Evolutionary conservation across 805 yeast genomes (phyloP).

Genomic region (Starmerella apis): DNA sequence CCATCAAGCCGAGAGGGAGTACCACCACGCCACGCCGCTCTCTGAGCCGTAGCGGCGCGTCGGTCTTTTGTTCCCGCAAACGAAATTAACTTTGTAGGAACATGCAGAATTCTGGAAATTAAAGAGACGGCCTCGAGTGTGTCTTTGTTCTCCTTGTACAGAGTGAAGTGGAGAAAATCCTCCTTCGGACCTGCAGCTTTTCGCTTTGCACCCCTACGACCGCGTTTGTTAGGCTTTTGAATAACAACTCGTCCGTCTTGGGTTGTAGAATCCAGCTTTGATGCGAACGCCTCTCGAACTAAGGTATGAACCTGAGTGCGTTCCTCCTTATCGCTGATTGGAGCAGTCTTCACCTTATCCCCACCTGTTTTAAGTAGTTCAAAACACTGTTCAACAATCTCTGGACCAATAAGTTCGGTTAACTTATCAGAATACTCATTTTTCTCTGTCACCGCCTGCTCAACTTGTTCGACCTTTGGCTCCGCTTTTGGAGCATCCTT

Average conservation of each 20-base stretch:
- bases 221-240: constrained; percentile 5
- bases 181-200: constrained; percentile 31
- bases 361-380: constrained; percentile 43
- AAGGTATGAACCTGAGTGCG: constrained; percentile 74
- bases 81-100: constrained; percentile 59
- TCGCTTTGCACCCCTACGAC: constrained; percentile 3
- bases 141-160: constrained; percentile 91
- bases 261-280: constrained; percentile 70
- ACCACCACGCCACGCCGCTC: constrained; percentile 50
- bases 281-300: constrained; percentile 60
- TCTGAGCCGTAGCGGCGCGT: constrained; percentile 89
- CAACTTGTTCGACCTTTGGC: constrained; percentile 8
- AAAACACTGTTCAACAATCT: constrained; percentile 48
- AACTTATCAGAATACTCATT: constrained; percentile 40
- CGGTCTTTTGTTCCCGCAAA: constrained; percentile 96
- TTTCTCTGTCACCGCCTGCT: constrained; percentile 6
- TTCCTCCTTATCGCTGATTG: constrained; percentile 55
- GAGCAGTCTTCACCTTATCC: constrained; percentile 33
- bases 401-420: constrained; percentile 47
- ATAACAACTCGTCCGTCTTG: constrained; percentile 30
- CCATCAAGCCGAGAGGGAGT: constrained; percentile 60
- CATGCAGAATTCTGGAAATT: constrained; percentile 58
- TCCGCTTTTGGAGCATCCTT: not conserved
- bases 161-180: constrained; percentile 59
- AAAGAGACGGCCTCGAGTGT: constrained; percentile 89